Base-by-base conservation (phyloP, 257 asterid species). In the Thymus quinquecostatus region DNA sequence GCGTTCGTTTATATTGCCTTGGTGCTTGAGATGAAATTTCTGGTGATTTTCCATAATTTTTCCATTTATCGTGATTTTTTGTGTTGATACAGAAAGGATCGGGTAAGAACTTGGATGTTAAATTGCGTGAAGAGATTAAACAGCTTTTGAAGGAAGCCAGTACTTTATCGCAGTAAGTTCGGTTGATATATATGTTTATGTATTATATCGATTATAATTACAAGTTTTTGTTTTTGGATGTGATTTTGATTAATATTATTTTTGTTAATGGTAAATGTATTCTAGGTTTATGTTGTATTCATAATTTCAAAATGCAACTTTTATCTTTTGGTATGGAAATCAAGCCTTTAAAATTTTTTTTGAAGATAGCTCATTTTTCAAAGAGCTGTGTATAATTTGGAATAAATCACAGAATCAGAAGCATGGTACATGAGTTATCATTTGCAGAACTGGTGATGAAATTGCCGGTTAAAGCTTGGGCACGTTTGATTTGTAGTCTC, bases 91-190 rank as follows among this genome's bases (percentile, higher is more conserved):
- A 93, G 98, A 88, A 78, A 76, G 88, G 85, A 62, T 60, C 82
- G 33, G 72, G 13, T 55, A 81, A 71, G 62, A 75, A 72, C 1
- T 67, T 64, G 75, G 92, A 87, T 72, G 51, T 64, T 68, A 79
- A 82, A 72, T 71, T 91, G 74, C 87, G 87, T 7, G 83, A 10
- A 56, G 96, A 91, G 81, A 91, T 91, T 66, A 87, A 81, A 79
- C 82, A 82, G 87, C 92, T 91, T 29, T 76, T 82, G 72, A 89
- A 83, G 87, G 98, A 93, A 77, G 96, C 96, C 53, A 82, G 82
- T 72, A 48, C 93, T 57, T 78, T 85, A 62, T 82, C 96, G 57
- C 92, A 87, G 98, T 92, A 74, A 85, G 93, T 81, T 45, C 64
- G 12, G 4, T 53, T 64, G n/a, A 29, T 61, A 7, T 1, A 33